Conservation (phyloP, 2,329 filamentous ascomycete species). For the Colletotrichum zoysiae region DNA sequence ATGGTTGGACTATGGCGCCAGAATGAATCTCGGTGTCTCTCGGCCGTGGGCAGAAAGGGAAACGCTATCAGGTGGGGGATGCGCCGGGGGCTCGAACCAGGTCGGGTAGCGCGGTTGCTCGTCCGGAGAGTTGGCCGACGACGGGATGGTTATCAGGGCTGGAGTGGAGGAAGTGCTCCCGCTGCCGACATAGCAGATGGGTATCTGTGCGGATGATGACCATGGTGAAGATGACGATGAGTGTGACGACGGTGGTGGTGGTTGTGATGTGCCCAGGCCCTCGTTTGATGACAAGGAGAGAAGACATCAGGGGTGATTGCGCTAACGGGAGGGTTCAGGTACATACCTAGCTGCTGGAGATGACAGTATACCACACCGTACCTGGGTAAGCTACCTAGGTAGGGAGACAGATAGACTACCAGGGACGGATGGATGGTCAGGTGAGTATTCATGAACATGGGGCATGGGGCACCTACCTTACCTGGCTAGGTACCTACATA, state of each 20-base stretch:
- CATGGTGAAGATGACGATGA: background rate
- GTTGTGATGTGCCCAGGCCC: background rate
- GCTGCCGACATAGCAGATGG: background rate
- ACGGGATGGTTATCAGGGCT: background rate
- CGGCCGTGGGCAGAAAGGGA: constrained; percentile 11
- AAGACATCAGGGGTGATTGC: background rate
- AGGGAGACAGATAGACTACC: too few species aligned
- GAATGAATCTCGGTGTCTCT: constrained; percentile 19
- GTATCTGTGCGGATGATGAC: background rate
- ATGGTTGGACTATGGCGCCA: constrained; percentile 14
- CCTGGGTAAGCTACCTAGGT: background rate
- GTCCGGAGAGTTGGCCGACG: constrained; percentile 7
- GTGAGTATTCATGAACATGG: background rate
- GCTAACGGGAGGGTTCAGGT: background rate
- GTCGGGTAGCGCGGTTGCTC: constrained; percentile 10
- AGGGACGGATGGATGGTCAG: background rate
- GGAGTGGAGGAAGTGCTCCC: background rate
- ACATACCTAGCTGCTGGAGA: background rate
- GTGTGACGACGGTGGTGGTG: background rate
- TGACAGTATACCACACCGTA: background rate
- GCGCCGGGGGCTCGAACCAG: constrained; percentile 1
- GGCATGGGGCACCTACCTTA: too few species aligned
- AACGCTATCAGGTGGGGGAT: background rate
- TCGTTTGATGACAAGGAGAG: background rate
- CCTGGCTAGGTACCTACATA: too few species aligned